These are phyloP conservation scores for Sugiyamaella floridensis DNA, from an alignment of 805 yeast species.

Conservation along the genomic window DNA sequence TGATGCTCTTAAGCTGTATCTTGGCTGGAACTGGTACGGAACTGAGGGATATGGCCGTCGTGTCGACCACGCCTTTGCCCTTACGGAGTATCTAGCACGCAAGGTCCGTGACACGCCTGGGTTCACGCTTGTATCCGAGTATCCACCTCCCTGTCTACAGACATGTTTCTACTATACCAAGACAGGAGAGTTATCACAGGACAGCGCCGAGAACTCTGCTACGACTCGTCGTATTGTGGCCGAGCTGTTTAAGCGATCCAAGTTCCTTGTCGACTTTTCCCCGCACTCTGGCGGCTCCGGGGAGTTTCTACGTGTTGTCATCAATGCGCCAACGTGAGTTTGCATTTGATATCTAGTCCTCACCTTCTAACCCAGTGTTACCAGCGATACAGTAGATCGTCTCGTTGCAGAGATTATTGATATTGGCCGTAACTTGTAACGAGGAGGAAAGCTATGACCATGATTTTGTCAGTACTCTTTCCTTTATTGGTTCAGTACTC, in stretches of 20 bases:
- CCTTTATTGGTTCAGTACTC: too few relatives aligned
- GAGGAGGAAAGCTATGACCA: neutral
- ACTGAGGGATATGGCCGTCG: conserved; percentile 53
- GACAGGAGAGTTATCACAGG: conserved; percentile 25
- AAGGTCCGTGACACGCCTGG: conserved; percentile 35
- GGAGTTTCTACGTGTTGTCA: conserved; percentile 79
- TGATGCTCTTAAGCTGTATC: conserved; percentile 68
- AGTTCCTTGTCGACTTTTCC: conserved; percentile 70
- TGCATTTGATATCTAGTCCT: neutral
- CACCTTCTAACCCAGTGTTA: conserved; percentile 27
- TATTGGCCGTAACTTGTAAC: conserved; percentile 26
- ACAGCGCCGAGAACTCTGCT: conserved; percentile 39
- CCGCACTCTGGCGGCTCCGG: conserved; percentile 55
- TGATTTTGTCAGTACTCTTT: too few relatives aligned
- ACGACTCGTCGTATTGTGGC: conserved; percentile 58
- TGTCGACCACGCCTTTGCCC: conserved; percentile 64
- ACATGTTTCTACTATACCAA: conserved; percentile 74
- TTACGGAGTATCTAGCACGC: conserved; percentile 55
- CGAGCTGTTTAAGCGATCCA: conserved; percentile 53
- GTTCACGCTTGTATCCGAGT: conserved; percentile 49
- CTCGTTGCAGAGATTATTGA: conserved; percentile 36
- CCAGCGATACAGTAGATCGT: conserved; percentile 39
- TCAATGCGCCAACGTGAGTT: conserved; percentile 55
- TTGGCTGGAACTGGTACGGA: conserved; percentile 81
- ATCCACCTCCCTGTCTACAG: conserved; percentile 71